Conservation (phyloP, 108 stramenopile species). For the Skeletonema marinoi region DNA sequence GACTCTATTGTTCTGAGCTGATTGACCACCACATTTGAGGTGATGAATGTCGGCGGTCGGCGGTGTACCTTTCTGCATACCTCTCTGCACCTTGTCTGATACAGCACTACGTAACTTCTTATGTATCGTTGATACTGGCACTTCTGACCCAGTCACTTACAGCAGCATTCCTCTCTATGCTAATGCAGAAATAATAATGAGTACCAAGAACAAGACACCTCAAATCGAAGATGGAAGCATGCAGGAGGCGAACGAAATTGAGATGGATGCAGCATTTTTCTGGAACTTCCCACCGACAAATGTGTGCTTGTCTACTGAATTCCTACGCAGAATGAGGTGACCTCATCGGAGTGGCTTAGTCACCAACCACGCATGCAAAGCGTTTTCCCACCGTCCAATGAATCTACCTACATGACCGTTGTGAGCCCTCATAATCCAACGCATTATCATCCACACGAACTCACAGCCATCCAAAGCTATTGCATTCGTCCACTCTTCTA, state of each 20-base stretch:
- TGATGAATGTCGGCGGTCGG: too few relatives aligned
- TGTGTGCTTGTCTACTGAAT: not conserved
- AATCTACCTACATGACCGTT: not conserved
- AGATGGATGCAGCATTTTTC: not conserved
- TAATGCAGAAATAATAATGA: too few relatives aligned
- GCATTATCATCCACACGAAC: not conserved
- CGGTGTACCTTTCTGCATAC: too few relatives aligned
- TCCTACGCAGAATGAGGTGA: not conserved
- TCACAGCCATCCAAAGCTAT: not conserved
- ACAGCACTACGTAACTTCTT: too few relatives aligned
- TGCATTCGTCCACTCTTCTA: not conserved
- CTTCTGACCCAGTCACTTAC: not conserved
- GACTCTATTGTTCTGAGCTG: too few relatives aligned
- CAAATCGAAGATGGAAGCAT: too few relatives aligned
- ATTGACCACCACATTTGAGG: too few relatives aligned
- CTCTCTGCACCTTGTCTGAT: too few relatives aligned
- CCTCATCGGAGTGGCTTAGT: not conserved
- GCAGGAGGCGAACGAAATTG: not conserved
- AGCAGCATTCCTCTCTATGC: not conserved
- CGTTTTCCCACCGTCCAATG: not conserved
- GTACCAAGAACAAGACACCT: too few relatives aligned
- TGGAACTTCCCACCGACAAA: not conserved
- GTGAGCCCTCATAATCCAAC: not conserved
- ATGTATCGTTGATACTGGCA: too few relatives aligned
- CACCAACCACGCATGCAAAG: not conserved